phyloP scores from a whole-genome alignment of 176 grass and related monocot genomes.

The Raddia distichophylla region DNA sequence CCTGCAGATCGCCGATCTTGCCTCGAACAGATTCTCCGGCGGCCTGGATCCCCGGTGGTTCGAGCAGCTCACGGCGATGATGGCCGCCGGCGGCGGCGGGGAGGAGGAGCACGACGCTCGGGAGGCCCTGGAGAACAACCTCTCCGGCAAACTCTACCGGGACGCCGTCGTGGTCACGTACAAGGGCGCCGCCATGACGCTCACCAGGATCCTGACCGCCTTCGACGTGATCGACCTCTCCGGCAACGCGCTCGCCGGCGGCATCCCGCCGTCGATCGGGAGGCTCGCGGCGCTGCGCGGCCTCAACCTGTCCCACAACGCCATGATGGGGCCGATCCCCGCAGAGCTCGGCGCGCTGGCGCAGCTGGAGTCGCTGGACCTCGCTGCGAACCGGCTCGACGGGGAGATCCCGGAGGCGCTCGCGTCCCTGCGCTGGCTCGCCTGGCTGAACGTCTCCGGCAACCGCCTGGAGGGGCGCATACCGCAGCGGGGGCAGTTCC shows the following conservation, averaged over 20 bases:
- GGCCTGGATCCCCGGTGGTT: constrained; percentile 33
- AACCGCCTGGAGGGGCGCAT: constrained; percentile 29
- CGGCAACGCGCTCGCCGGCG: constrained; percentile 35
- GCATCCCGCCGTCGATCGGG: constrained; percentile 43
- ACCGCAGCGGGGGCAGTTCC: constrained; percentile 31
- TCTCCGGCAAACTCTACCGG: constrained; percentile 46
- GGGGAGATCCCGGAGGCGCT: constrained; percentile 35
- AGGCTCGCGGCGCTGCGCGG: constrained; percentile 43
- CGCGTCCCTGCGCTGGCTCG: background rate
- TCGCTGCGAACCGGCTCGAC: background rate
- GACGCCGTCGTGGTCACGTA: constrained; percentile 29
- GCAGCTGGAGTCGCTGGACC: constrained; percentile 34
- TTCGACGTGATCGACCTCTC: constrained; percentile 38
- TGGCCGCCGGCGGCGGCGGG: background rate
- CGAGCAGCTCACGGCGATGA: constrained; percentile 25
- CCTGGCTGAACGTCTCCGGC: constrained; percentile 36
- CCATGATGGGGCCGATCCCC: constrained; percentile 47
- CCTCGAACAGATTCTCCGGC: constrained; percentile 52
- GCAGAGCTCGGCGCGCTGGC: background rate
- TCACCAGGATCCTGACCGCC: constrained; percentile 10
- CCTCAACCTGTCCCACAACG: constrained; percentile 61
- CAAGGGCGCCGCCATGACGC: background rate
- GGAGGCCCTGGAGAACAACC: constrained; percentile 40
- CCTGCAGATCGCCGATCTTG: constrained; percentile 46
- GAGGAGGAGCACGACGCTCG: constrained; percentile 14